phyloP scores from a whole-genome alignment of 495 filamentous ascomycete species.

The Penicillium steckii region DNA sequence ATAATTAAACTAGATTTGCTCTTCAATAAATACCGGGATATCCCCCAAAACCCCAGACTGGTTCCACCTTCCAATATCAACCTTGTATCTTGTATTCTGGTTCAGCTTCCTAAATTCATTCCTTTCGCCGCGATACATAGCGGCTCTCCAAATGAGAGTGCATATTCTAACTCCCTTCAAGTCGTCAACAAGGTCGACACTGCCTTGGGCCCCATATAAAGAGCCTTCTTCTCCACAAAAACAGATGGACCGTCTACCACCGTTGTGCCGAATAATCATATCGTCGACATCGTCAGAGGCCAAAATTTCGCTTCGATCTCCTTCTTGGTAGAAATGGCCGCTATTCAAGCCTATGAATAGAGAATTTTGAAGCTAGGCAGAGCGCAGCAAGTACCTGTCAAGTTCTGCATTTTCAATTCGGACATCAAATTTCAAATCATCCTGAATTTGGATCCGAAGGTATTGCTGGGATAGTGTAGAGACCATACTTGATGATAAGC shows the following conservation, averaged over 20 bases:
- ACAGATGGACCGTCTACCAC: slow-evolving; percentile 4
- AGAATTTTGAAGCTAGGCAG: background rate
- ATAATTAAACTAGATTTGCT: no score
- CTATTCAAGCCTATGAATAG: background rate
- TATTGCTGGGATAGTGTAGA: background rate
- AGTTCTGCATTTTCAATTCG: slow-evolving; percentile 5
- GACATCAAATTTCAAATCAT: slow-evolving; percentile 7
- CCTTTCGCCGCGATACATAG: slow-evolving; percentile 1
- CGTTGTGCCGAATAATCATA: slow-evolving; percentile 10
- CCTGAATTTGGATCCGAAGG: slow-evolving; percentile 6
- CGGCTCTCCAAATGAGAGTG: slow-evolving; percentile 5
- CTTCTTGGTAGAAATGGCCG: slow-evolving; percentile 5
- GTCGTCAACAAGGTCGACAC: slow-evolving; percentile 6
- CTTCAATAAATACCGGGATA: slow-evolving; percentile 2
- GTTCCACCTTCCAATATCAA: slow-evolving; percentile 4
- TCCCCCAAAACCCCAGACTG: slow-evolving; percentile 4
- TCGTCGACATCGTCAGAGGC: slow-evolving; percentile 8
- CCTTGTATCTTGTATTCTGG: background rate
- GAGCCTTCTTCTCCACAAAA: no score
- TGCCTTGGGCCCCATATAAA: slow-evolving; percentile 1
- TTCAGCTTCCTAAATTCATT: slow-evolving; percentile 4
- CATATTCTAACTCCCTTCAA: background rate
- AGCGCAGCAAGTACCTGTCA: slow-evolving; percentile 2
- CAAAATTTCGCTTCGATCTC: slow-evolving; percentile 5
- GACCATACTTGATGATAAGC: background rate